Conservation (phyloP, 345 rosid species). For the Heritiera littoralis region DNA sequence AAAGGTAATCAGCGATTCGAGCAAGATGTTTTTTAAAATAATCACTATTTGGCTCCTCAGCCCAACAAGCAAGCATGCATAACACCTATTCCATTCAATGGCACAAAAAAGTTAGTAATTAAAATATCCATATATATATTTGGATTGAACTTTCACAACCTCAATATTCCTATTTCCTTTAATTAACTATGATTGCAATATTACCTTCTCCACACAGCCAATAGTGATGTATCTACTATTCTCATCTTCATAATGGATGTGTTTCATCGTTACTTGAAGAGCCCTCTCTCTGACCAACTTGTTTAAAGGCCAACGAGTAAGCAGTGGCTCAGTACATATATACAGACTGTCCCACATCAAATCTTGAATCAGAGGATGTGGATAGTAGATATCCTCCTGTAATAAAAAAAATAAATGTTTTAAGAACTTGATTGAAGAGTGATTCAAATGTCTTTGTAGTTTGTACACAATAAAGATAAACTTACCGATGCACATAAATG, state of each 20-base stretch:
- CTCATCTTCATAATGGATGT: constrained; percentile 68
- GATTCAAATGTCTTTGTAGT: neutral
- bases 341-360: constrained; percentile 60
- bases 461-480: neutral
- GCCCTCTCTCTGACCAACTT: constrained; percentile 52
- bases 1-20: constrained; percentile 71
- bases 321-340: constrained; percentile 49
- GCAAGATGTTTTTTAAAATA: constrained; percentile 75
- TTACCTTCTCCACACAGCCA: constrained; percentile 67
- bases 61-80: constrained; percentile 83
- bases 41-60: constrained; percentile 40
- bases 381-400: constrained; percentile 64
- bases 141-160: neutral
- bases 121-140: neutral
- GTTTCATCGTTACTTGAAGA: constrained; percentile 53
- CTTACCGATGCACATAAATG: constrained; percentile 54
- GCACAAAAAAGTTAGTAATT: constrained; percentile 9
- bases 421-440: neutral
- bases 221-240: constrained; percentile 66
- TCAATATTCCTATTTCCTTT: neutral
- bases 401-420: neutral
- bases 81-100: constrained; percentile 32
- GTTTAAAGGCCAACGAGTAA: constrained; percentile 58
- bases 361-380: constrained; percentile 58
- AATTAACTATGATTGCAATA: neutral